These are phyloP conservation scores for Oryza meyeriana DNA, from an alignment of 176 grass and related monocot species.

Conservation along the genomic window DNA sequence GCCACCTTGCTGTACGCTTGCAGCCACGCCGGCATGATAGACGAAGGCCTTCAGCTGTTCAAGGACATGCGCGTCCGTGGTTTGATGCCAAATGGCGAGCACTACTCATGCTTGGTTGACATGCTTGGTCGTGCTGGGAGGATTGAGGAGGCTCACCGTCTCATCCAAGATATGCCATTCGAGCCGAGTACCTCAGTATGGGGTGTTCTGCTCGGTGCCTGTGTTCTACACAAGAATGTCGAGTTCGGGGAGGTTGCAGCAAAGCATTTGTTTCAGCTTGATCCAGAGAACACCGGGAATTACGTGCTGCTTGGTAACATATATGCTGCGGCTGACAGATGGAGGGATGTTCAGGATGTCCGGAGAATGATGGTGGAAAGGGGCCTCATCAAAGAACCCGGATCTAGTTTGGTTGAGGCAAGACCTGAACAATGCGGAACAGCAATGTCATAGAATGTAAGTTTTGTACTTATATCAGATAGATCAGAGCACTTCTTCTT, in stretches of 20 bases:
- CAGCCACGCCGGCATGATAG: constrained; percentile 63
- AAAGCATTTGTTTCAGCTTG: constrained; percentile 52
- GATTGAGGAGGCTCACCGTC: constrained; percentile 50
- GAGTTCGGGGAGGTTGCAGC: constrained; percentile 54
- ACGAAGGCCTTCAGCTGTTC: constrained; percentile 54
- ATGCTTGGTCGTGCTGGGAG: constrained; percentile 66
- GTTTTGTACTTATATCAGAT: constrained; percentile 3
- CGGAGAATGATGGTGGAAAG: constrained; percentile 39
- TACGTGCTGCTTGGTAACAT: constrained; percentile 64
- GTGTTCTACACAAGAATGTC: constrained; percentile 62
- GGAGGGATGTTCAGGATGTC: constrained; percentile 51
- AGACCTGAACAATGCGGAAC: constrained; percentile 29
- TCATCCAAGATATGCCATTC: constrained; percentile 59
- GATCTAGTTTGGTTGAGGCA: constrained; percentile 52
- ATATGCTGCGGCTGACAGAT: constrained; percentile 52
- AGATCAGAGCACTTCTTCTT: not conserved
- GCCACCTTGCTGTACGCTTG: constrained; percentile 60
- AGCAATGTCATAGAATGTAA: constrained; percentile 13
- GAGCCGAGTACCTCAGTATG: constrained; percentile 41
- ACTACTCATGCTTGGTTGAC: constrained; percentile 52
- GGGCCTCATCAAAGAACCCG: constrained; percentile 46
- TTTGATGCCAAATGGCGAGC: constrained; percentile 43
- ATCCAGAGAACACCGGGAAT: constrained; percentile 53
- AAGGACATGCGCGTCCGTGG: constrained; percentile 37
- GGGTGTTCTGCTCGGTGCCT: constrained; percentile 60